Evolutionary conservation across 2,329 filamentous ascomycete genomes (phyloP).

Genomic region (Aspergillus neotritici): DNA sequence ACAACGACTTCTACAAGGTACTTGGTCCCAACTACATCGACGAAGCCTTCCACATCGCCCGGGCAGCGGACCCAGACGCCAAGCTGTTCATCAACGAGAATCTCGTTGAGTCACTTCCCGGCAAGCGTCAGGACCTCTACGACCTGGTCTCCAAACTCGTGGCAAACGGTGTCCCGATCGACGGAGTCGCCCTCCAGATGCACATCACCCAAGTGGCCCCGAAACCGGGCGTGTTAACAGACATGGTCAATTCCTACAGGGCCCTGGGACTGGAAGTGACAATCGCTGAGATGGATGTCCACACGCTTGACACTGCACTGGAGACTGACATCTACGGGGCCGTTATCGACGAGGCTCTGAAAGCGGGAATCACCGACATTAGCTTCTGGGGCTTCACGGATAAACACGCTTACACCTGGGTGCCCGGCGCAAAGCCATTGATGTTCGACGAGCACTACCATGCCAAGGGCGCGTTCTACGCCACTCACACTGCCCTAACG

Average conservation of each 20-base stretch:
- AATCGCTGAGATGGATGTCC: constrained; percentile 8
- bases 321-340: constrained; percentile 5
- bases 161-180: constrained; percentile 3
- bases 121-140: constrained; percentile 7
- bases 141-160: constrained; percentile 1
- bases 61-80: constrained; percentile 5
- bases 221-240: neutral
- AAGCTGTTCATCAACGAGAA: constrained; percentile 11
- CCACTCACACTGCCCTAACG: constrained; percentile 3
- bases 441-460: constrained; percentile 13
- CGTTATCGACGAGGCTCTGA: constrained; percentile 4
- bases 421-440: constrained; percentile 11
- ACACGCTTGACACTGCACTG: constrained; percentile 5
- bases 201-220: constrained; percentile 1
- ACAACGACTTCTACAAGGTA: constrained; percentile 4
- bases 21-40: constrained; percentile 7
- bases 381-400: constrained; percentile 12
- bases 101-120: neutral
- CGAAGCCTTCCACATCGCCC: constrained; percentile 8
- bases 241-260: constrained; percentile 4
- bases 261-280: constrained; percentile 3
- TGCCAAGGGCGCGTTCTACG: constrained; percentile 5
- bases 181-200: constrained; percentile 6
- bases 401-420: constrained; percentile 13
- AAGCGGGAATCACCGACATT: constrained; percentile 8